Conservation (phyloP, 164 flowering plant species). For the Malania oleifera region DNA sequence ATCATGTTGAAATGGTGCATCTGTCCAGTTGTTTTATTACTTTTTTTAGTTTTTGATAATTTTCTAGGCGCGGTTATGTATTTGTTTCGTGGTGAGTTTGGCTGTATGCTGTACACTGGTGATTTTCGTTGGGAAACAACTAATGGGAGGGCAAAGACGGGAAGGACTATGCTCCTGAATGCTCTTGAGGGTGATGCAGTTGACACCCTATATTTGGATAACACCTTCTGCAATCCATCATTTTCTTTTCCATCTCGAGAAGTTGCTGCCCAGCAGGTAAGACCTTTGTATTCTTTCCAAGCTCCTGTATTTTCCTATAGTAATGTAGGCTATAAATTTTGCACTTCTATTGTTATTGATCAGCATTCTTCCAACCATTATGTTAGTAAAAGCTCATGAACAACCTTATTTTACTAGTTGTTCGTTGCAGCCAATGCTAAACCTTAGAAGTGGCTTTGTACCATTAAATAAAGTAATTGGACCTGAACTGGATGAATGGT, state of each 20-base stretch:
- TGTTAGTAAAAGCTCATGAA: too few relatives aligned
- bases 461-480: too few relatives aligned
- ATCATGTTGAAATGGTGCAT: too few relatives aligned
- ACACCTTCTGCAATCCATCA: conserved; percentile 78
- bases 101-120: conserved; percentile 67
- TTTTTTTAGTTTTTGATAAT: not conserved
- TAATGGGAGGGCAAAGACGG: conserved; percentile 33
- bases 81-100: conserved; percentile 72
- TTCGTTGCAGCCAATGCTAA: too few relatives aligned
- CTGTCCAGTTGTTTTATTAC: too few relatives aligned
- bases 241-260: conserved; percentile 71
- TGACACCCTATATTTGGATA: conserved; percentile 67
- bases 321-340: too few relatives aligned
- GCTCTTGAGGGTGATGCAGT: conserved; percentile 49
- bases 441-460: too few relatives aligned
- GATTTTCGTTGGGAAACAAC: conserved; percentile 66
- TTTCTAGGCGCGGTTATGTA: conserved; percentile 49
- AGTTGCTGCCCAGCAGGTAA: conserved; percentile 71
- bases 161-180: conserved; percentile 41
- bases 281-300: not conserved
- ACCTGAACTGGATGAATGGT: too few relatives aligned
- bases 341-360: conserved; percentile 3
- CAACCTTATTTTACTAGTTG: too few relatives aligned
- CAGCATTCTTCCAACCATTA: not conserved
- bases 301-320: too few relatives aligned